Percentiles rank a stretch among this genome's conserved stretches.
Evolutionary conservation across 2,329 filamentous ascomycete genomes (phyloP).

Genomic region (Knufia petricola): DNA sequence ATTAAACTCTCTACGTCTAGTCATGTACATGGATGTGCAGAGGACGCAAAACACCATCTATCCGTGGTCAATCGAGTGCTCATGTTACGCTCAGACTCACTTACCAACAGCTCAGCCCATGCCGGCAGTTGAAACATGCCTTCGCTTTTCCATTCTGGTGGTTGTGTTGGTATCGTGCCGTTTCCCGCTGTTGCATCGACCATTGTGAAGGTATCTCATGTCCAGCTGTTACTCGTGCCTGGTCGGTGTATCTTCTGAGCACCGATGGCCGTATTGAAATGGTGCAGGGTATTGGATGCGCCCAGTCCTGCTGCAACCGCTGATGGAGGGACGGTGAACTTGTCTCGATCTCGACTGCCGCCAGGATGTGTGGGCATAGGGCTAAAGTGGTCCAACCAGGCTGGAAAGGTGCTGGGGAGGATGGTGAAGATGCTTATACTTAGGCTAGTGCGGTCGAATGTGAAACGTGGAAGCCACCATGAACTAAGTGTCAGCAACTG

Average conservation of each 20-base stretch:
- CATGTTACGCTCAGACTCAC: background rate
- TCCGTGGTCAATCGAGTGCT: background rate
- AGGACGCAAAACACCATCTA: slow-evolving; percentile 45
- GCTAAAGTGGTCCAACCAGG: too few relatives aligned
- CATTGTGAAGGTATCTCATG: background rate
- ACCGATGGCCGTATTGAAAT: too few relatives aligned
- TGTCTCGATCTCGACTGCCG: too few relatives aligned
- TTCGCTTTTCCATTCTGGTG: slow-evolving; percentile 22
- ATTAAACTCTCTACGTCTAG: slow-evolving; percentile 36
- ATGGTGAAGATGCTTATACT: too few relatives aligned
- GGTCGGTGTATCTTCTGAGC: too few relatives aligned
- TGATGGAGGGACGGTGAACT: too few relatives aligned
- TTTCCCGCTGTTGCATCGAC: slow-evolving; percentile 3
- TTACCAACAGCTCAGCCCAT: slow-evolving; percentile 21
- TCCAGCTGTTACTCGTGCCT: background rate
- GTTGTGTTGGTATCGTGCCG: slow-evolving; percentile 15
- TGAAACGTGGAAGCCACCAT: too few relatives aligned
- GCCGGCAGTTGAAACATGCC: slow-evolving; percentile 22
- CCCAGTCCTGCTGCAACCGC: background rate
- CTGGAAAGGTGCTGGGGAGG: too few relatives aligned
- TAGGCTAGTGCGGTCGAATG: too few relatives aligned
- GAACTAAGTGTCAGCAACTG: background rate
- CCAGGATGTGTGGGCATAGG: too few relatives aligned
- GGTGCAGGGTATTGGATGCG: background rate
- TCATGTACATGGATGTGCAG: slow-evolving; percentile 40